Base-by-base conservation (phyloP, 768 basidiomycete genomes). In the Suillus tomentosus region DNA sequence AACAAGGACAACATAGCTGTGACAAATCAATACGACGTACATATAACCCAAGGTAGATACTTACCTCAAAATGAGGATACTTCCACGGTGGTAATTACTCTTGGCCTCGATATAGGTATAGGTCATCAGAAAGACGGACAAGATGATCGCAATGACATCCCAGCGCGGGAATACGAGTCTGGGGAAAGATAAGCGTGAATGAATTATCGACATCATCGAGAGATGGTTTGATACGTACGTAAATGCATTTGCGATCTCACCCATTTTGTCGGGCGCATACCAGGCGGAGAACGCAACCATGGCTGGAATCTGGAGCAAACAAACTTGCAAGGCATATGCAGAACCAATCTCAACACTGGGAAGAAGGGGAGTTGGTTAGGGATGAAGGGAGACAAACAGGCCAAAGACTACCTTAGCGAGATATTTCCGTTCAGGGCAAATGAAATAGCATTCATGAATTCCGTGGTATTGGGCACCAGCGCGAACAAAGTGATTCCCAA, bases 21-120 rank as follows among this genome's bases (percentile, higher is more conserved):
- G 58, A 60, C 47, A 53, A 50, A 36, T 50, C 39, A n/a, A 24
- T 64, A 48, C 65, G 62, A 17, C 39, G 17, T 27, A 36, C 39
- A 7, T 34, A 42, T 36, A 56, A 55, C 40, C 55, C 9, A 14
- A 34, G 15, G n/a, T 50, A 24, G 34, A 3, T 5, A 65, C 74
- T 55, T 69, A 96, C 94, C 95, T 95, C 58, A 99, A 81, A 62
- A 98, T 90, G 54, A 99, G 87, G 64, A 97, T 97, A 69, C 92
- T 95, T 55, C 97, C 97, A 69, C 97, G 88, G 74, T 98, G 95
- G 75, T 99, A 99, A 78, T 99, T 99, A 70, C 92, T 92, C 80
- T 91, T 95, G n/a, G 95, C 95, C 78, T 99, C 97, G 70, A 99
- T 97, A 74, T 97, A 99, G 5, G 95, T 96, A 76, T 99, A 99